Evolutionary conservation across 2,329 filamentous ascomycete genomes (phyloP).

Genomic region (Neoarthrinium moseri): DNA sequence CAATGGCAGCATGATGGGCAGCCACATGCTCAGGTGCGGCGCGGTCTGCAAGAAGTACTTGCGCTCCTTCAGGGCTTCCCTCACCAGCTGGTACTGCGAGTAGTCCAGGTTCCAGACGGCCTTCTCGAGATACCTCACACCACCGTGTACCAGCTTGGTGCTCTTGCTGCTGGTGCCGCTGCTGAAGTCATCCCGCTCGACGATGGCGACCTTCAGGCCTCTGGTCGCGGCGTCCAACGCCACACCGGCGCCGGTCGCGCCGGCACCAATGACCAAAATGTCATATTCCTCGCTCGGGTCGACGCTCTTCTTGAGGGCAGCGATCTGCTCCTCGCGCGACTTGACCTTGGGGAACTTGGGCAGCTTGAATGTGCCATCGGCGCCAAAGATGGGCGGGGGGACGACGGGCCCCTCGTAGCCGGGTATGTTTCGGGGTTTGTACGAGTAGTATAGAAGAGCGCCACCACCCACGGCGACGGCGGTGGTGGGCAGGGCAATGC

Average conservation of each 20-base stretch:
- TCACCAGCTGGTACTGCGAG: conserved; percentile 69
- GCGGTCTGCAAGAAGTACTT: conserved; percentile 75
- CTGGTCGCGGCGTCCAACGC: conserved; percentile 70
- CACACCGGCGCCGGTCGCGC: conserved; percentile 69
- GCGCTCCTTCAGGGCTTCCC: conserved; percentile 71
- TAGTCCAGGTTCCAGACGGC: conserved; percentile 75
- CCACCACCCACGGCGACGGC: conserved; percentile 39
- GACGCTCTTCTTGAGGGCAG: conserved; percentile 50
- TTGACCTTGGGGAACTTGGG: conserved; percentile 65
- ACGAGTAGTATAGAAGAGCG: conserved; percentile 49
- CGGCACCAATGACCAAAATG: conserved; percentile 68
- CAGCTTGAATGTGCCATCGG: conserved; percentile 65
- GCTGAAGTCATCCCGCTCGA: conserved; percentile 73
- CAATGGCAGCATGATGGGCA: conserved; percentile 74
- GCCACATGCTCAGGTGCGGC: conserved; percentile 70
- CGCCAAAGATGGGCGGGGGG: conserved; percentile 67
- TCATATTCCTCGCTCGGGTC: conserved; percentile 57
- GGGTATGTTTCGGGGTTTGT: conserved; percentile 71
- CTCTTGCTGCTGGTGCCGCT: conserved; percentile 74
- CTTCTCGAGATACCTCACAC: conserved; percentile 73
- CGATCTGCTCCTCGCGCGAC: conserved; percentile 63
- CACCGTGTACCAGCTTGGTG: conserved; percentile 76
- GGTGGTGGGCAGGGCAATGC: conserved; percentile 41
- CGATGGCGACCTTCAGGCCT: conserved; percentile 68
- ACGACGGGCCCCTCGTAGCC: conserved; percentile 67